A percentile compares a stretch with the other conserved stretches of the same genome.
Evolutionary conservation across 106 monocot species (phyloP).

Genomic region (Acanthochlamys bracteata): DNA sequence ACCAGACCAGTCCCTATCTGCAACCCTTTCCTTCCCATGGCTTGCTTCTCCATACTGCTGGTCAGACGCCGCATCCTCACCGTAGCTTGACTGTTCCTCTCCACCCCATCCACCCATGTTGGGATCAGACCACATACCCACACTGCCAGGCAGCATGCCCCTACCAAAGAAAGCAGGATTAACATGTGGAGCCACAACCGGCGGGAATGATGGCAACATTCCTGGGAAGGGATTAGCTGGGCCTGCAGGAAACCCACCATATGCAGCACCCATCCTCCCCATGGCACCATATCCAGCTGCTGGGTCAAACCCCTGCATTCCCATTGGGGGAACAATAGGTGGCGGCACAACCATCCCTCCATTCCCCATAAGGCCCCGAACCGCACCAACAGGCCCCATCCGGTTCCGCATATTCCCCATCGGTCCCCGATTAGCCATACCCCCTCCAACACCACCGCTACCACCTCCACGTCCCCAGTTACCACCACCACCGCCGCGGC

Average conservation of each 20-base stretch:
- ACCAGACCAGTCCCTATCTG: constrained; percentile 53
- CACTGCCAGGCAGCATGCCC: constrained; percentile 51
- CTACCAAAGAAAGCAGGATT: constrained; percentile 89
- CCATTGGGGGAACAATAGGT: constrained; percentile 52
- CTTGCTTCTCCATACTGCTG: constrained; percentile 77
- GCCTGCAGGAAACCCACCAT: constrained; percentile 69
- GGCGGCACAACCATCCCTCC: constrained; percentile 62
- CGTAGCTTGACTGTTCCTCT: constrained; percentile 82
- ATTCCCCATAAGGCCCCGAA: constrained; percentile 80
- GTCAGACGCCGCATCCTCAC: constrained; percentile 80
- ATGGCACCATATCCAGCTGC: constrained; percentile 64
- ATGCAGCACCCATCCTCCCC: constrained; percentile 73
- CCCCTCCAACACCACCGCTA: constrained; percentile 29
- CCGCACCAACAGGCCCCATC: constrained; percentile 45
- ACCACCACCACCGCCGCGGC: constrained; percentile 31
- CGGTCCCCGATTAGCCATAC: constrained; percentile 45
- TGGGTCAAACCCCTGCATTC: constrained; percentile 82
- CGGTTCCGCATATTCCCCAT: constrained; percentile 64
- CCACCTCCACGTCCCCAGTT: constrained; percentile 33
- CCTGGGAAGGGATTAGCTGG: constrained; percentile 65
- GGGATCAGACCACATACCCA: constrained; percentile 80
- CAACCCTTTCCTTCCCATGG: constrained; percentile 53
- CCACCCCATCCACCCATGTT: constrained; percentile 69
- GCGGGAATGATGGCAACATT: constrained; percentile 71
- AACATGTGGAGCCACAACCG: constrained; percentile 80